A percentile compares a stretch with the other conserved stretches of the same genome.
phyloP scores from a whole-genome alignment of 2,329 filamentous ascomycete genomes.

The Beauveria scarabaeidicola region DNA sequence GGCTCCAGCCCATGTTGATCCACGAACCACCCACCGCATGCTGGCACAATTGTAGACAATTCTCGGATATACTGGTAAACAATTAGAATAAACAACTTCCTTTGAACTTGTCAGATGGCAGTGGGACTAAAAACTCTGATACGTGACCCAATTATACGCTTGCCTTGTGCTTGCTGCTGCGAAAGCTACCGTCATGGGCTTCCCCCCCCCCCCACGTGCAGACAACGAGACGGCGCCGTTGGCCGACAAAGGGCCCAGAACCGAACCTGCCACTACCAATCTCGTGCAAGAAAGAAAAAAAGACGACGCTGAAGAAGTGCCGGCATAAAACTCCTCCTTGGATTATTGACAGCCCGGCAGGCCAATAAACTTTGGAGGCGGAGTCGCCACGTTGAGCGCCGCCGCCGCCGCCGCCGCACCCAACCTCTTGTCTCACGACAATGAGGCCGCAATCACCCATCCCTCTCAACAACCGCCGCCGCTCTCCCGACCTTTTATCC shows the following conservation, averaged over 20 bases:
- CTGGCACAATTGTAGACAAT: too few species aligned
- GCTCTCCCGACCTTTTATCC: constrained; percentile 4
- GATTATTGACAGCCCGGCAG: background rate
- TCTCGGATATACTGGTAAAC: too few species aligned
- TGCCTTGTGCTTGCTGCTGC: background rate
- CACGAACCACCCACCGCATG: too few species aligned
- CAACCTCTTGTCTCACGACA: background rate
- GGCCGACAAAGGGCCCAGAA: background rate
- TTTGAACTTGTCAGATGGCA: too few species aligned
- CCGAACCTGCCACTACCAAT: too few species aligned
- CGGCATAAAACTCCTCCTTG: background rate
- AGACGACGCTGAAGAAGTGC: background rate
- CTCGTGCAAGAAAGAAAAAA: background rate
- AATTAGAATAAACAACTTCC: too few species aligned
- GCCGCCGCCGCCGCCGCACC: background rate
- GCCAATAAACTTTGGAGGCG: background rate
- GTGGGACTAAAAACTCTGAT: too few species aligned
- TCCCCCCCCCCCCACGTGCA: constrained; percentile 2
- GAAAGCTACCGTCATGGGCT: background rate
- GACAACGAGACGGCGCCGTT: background rate
- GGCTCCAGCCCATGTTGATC: too few species aligned
- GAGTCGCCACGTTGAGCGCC: background rate
- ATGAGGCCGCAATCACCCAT: background rate
- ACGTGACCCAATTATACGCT: background rate
- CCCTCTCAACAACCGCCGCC: background rate